Evolutionary conservation across 75 land plant genomes (phyloP).

Genomic region (Picea glauca): DNA sequence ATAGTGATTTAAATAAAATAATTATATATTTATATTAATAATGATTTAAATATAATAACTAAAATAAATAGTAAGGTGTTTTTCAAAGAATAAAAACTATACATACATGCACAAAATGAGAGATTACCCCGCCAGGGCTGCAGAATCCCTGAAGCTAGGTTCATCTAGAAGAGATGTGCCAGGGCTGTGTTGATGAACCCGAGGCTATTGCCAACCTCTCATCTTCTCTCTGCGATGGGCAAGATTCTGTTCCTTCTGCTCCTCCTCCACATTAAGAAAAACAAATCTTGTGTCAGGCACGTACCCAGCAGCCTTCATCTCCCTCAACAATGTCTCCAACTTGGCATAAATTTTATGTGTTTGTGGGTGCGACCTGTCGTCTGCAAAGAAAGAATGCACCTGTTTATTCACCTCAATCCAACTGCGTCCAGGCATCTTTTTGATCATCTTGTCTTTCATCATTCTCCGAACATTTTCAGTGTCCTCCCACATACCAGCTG

Average conservation of each 20-base stretch:
- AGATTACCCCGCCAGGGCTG: too few species aligned
- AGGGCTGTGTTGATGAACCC: not conserved
- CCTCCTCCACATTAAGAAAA: not conserved
- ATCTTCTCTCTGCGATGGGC: not conserved
- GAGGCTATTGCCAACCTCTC: constrained; percentile 7
- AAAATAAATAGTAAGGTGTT: too few species aligned
- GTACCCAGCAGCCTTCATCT: constrained; percentile 13
- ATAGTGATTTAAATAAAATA: too few species aligned
- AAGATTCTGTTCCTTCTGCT: not conserved
- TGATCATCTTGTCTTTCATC: constrained; percentile 9
- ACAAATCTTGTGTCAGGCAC: not conserved
- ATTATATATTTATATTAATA: too few species aligned
- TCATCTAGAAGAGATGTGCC: not conserved
- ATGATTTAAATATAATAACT: too few species aligned
- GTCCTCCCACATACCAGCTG: constrained; percentile 13
- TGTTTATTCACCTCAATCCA: constrained; percentile 8
- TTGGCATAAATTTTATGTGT: constrained; percentile 1
- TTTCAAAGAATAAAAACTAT: too few species aligned
- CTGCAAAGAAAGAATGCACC: constrained; percentile 12
- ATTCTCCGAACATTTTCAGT: not conserved
- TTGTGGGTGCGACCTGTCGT: constrained; percentile 13
- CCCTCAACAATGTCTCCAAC: constrained; percentile 5
- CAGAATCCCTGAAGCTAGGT: too few species aligned
- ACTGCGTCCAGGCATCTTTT: constrained; percentile 13
- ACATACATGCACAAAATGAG: too few species aligned